Base-by-base conservation (phyloP, 768 basidiomycete species). In the Podaxis rugospora region DNA sequence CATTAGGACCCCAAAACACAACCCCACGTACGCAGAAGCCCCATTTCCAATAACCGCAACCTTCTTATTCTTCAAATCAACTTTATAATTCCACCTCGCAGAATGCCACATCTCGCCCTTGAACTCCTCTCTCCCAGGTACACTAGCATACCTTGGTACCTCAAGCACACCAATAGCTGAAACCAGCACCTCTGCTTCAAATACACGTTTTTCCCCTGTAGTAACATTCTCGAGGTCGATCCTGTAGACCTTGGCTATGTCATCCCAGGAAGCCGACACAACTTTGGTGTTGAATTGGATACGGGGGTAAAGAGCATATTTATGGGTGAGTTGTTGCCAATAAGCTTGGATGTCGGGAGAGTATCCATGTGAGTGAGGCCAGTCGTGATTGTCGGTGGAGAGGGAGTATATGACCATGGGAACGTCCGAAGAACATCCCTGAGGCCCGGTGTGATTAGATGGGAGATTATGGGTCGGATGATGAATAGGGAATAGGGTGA, bases 1-100 rank as follows among this genome's bases (percentile, higher is more conserved):
- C 35, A 21, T 39, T 21, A n/a, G 10, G 37, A 54, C 50, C 32
- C 58, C 63, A 64, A 55, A 65, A 54, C 11, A 72, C 63, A 16
- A 64, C 16, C 49, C 62, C n/a, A 72, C 77, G 49, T 64, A 84
- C 78, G 79, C 83, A 35, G 82, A 82, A 40, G 78, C 77, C 1
- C 82, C 86, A 63, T 83, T 85, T 7, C 85, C 87, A 62, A 87
- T 76, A 4, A 88, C 80, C 1, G 79, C 85, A 5, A 88, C 77
- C 9, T 73, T 72, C 67, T 84, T 84, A 5, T 74, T 74, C 6
- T 66, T 66, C 23, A 86, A 69, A 10, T 77, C 70, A 4, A 77
- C 71, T 6, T 71, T 70, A 1, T 68, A 56, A 28, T 77, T 66
- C 83, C 85, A 88, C 14, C 72, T 64, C 6, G 82, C 80, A 4